phyloP scores from a whole-genome alignment of 2,329 filamentous ascomycete species.

The Colletotrichum gloeosporioides region DNA sequence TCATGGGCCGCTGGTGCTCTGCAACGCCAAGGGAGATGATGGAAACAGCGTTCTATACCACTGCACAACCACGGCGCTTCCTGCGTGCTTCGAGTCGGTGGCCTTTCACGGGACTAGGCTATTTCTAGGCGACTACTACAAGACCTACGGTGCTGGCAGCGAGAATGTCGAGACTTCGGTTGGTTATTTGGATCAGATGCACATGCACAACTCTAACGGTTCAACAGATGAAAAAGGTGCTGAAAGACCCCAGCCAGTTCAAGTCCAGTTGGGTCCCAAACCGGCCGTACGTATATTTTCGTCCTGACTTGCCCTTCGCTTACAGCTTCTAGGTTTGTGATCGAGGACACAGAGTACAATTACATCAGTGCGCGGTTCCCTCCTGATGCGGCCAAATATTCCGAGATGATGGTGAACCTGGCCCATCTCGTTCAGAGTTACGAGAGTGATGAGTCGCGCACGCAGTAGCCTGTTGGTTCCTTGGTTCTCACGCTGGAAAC shows the following conservation, averaged over 20 bases:
- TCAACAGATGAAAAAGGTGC: slow-evolving; percentile 44
- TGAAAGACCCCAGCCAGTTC: slow-evolving; percentile 49
- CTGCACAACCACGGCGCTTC: slow-evolving; percentile 53
- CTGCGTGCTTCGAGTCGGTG: slow-evolving; percentile 51
- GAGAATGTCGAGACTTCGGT: slow-evolving; percentile 54
- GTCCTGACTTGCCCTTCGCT: not conserved
- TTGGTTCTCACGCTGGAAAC: not conserved
- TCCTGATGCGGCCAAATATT: slow-evolving; percentile 45
- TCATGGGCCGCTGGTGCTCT: slow-evolving; percentile 58
- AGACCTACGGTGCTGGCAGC: slow-evolving; percentile 58
- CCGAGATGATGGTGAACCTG: slow-evolving; percentile 46
- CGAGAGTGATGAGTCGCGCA: not conserved
- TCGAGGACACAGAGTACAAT: slow-evolving; percentile 53
- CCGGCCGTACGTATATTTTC: not conserved
- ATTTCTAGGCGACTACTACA: slow-evolving; percentile 60
- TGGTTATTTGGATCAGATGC: slow-evolving; percentile 22
- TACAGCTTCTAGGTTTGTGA: slow-evolving; percentile 44
- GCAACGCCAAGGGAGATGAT: slow-evolving; percentile 42
- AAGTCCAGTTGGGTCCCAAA: slow-evolving; percentile 41
- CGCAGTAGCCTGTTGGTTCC: not conserved
- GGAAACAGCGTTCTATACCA: slow-evolving; percentile 53
- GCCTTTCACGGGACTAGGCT: slow-evolving; percentile 54
- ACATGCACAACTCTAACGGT: not conserved
- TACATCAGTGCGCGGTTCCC: slow-evolving; percentile 55
- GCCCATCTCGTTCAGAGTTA: slow-evolving; percentile 25